phyloP scores from a whole-genome alignment of 495 filamentous ascomycete genomes.

The Penicillium canariense region DNA sequence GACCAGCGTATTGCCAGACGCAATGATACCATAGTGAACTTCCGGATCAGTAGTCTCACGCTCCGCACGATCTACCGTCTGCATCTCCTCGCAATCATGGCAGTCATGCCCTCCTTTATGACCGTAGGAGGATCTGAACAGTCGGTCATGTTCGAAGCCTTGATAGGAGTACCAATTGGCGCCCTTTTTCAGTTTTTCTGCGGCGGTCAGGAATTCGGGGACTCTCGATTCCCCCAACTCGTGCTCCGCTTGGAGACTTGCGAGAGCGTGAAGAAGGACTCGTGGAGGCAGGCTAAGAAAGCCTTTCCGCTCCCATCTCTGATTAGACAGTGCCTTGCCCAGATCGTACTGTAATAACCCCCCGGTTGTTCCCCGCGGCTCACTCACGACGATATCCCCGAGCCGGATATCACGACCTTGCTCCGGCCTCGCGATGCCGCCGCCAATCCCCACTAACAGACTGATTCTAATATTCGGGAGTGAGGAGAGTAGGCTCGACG shows the following conservation, averaged over 20 bases:
- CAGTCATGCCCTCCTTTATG: conserved; percentile 5
- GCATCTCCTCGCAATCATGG: conserved; percentile 10
- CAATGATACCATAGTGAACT: conserved; percentile 26
- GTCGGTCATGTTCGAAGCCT: conserved; percentile 14
- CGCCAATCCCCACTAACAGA: conserved; percentile 27
- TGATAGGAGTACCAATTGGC: conserved; percentile 8
- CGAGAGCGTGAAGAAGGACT: conserved; percentile 23
- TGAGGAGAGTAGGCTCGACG: conserved; percentile 25
- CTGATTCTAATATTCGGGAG: conserved; percentile 16
- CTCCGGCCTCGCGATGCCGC: conserved; percentile 19
- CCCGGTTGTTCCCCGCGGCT: conserved; percentile 13
- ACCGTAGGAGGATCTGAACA: conserved; percentile 11
- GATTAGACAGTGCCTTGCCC: conserved; percentile 8
- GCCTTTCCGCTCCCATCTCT: conserved; percentile 7
- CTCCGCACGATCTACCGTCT: conserved; percentile 13
- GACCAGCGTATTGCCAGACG: conserved; percentile 20
- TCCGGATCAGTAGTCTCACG: neutral
- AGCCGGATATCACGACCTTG: conserved; percentile 25
- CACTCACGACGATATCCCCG: conserved; percentile 20
- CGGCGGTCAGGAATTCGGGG: conserved; percentile 18
- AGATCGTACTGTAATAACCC: conserved; percentile 25
- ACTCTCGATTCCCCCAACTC: conserved; percentile 16
- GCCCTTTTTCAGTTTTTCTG: conserved; percentile 13
- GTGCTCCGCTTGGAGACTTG: conserved; percentile 23
- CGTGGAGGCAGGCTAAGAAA: conserved; percentile 20